Conservation (phyloP, 192 early-diverging fungal species). For the Coemansia sp. region DNA sequence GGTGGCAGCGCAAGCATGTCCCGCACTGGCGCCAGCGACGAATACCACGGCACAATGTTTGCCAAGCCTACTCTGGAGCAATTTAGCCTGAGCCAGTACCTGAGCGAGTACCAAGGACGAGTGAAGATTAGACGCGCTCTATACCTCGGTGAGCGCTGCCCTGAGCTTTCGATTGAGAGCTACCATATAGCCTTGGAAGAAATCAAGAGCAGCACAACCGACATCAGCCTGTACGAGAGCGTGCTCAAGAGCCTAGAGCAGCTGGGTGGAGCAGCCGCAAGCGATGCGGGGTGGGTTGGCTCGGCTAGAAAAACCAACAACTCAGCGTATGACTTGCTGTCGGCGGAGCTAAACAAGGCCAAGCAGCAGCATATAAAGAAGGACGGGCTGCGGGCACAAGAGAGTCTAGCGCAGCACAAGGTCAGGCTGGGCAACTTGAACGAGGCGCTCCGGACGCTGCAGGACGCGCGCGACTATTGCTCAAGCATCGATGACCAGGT, state of each 20-base stretch:
- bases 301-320: constrained; percentile 12
- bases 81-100: constrained; percentile 28
- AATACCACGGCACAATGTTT: constrained; percentile 9
- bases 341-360: constrained; percentile 12
- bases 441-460: constrained; percentile 30
- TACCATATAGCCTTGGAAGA: constrained; percentile 34
- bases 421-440: constrained; percentile 21
- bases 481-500: constrained; percentile 25
- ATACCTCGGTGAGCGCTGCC: constrained; percentile 29
- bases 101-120: constrained; percentile 33
- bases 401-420: constrained; percentile 11
- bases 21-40: constrained; percentile 1
- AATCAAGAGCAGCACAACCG: constrained; percentile 20
- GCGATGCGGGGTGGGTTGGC: constrained; percentile 6
- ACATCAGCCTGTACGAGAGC: constrained; percentile 10
- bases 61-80: constrained; percentile 24
- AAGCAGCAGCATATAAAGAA: constrained; percentile 25
- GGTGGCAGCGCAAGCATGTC: neutral
- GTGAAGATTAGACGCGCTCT: constrained; percentile 34
- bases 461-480: constrained; percentile 35
- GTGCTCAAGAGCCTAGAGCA: constrained; percentile 23
- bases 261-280: constrained; percentile 3
- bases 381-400: constrained; percentile 26
- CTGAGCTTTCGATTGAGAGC: constrained; percentile 12
- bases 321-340: constrained; percentile 16